Conservation (phyloP, 2,329 filamentous ascomycete genomes). For the Ophiostoma piceae region DNA sequence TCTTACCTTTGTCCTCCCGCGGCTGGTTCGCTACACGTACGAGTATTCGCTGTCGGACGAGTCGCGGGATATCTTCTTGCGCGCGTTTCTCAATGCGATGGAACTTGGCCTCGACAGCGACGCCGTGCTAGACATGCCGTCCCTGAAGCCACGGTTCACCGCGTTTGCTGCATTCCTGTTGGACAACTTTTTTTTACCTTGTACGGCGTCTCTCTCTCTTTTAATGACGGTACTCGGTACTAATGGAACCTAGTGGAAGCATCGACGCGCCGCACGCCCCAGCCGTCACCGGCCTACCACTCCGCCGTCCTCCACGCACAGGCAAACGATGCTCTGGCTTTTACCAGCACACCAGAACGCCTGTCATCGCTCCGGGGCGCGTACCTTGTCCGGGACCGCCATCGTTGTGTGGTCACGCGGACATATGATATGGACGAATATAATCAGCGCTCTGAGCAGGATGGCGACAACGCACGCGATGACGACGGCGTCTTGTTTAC, state of each 20-base stretch:
- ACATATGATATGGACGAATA: not conserved
- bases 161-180: not conserved
- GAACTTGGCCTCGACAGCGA: not conserved
- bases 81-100: not conserved
- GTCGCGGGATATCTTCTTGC: not conserved
- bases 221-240: not conserved
- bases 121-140: not conserved
- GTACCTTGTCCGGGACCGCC: not conserved
- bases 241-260: not conserved
- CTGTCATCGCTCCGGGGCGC: not conserved
- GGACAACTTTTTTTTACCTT: not conserved
- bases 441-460: not conserved
- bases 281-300: not conserved
- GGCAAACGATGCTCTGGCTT: not conserved
- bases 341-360: not conserved
- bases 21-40: not conserved
- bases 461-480: not conserved
- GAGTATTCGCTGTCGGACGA: not conserved
- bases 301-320: not conserved
- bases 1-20: not conserved
- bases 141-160: not conserved
- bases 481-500: not conserved
- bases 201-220: not conserved
- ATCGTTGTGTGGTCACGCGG: not conserved
- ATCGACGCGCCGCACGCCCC: not conserved